Evolutionary conservation across 2,329 filamentous ascomycete species (phyloP).

Genomic region (Alternaria brassicae): DNA sequence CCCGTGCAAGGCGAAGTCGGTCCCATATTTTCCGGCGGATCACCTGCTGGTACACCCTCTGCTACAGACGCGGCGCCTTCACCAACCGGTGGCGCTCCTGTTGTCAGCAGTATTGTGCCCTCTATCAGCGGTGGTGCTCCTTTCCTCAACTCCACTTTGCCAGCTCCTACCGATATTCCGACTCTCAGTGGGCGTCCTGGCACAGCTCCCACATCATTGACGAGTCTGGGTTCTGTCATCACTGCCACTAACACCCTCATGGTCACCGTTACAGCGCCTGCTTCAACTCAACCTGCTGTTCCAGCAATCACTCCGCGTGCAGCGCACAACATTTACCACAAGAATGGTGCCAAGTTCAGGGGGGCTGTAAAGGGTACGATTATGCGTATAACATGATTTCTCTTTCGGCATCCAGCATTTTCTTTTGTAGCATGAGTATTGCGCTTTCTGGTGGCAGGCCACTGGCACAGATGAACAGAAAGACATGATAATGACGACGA

Average conservation of each 20-base stretch:
- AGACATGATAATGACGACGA: slow-evolving; percentile 3
- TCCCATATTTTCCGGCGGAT: slow-evolving; percentile 27
- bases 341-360: slow-evolving; percentile 37
- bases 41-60: neutral
- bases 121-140: neutral
- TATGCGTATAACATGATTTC: neutral
- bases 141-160: slow-evolving; percentile 10
- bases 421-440: neutral
- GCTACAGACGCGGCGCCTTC: neutral
- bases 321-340: slow-evolving; percentile 13
- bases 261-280: slow-evolving; percentile 36
- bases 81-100: neutral
- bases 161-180: slow-evolving; percentile 17
- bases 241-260: slow-evolving; percentile 37
- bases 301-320: slow-evolving; percentile 4
- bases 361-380: slow-evolving; percentile 14
- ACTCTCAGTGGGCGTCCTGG: slow-evolving; percentile 25
- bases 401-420: neutral
- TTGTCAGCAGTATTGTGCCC: slow-evolving; percentile 1
- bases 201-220: slow-evolving; percentile 12
- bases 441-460: slow-evolving; percentile 14
- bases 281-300: slow-evolving; percentile 6
- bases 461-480: slow-evolving; percentile 2
- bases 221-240: slow-evolving; percentile 19
- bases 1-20: slow-evolving; percentile 38